Conservation (phyloP, 2,329 filamentous ascomycete genomes). For the Colletotrichum sp. region DNA sequence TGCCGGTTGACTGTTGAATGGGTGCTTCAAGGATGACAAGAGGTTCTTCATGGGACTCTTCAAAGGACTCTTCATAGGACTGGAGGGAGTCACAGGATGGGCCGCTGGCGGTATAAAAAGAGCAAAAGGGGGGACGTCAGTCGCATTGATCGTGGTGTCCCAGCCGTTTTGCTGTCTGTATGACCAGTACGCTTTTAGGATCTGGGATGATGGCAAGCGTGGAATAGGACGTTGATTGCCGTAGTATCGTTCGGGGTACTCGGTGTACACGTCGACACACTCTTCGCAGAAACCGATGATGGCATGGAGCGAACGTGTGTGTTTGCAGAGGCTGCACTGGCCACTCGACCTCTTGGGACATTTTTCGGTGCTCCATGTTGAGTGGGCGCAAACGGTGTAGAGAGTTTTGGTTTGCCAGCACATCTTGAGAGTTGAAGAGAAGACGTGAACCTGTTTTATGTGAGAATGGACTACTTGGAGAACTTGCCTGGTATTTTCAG, state of each 20-base stretch:
- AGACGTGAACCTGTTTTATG: neutral
- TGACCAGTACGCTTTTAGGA: neutral
- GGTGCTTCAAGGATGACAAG: neutral
- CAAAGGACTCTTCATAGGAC: neutral
- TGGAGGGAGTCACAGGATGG: neutral
- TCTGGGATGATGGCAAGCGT: neutral
- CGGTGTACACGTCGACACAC: neutral
- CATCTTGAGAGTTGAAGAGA: neutral
- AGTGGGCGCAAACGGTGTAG: slow-evolving; percentile 1
- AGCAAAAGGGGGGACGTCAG: neutral
- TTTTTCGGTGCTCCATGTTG: neutral
- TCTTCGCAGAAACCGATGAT: slow-evolving; percentile 1
- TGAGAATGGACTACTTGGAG: neutral
- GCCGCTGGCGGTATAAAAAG: neutral
- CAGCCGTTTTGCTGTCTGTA: neutral
- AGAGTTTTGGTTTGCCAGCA: neutral
- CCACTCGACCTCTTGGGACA: neutral
- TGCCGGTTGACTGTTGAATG: neutral
- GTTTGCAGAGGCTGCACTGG: neutral
- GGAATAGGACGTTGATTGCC: neutral
- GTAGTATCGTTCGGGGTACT: neutral
- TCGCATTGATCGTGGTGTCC: neutral
- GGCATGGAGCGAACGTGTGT: neutral
- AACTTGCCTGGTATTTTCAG: neutral
- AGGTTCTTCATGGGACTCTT: neutral